Evolutionary conservation across 345 rosid species (phyloP).

Genomic region (Zanthoxylum bungeanum): DNA sequence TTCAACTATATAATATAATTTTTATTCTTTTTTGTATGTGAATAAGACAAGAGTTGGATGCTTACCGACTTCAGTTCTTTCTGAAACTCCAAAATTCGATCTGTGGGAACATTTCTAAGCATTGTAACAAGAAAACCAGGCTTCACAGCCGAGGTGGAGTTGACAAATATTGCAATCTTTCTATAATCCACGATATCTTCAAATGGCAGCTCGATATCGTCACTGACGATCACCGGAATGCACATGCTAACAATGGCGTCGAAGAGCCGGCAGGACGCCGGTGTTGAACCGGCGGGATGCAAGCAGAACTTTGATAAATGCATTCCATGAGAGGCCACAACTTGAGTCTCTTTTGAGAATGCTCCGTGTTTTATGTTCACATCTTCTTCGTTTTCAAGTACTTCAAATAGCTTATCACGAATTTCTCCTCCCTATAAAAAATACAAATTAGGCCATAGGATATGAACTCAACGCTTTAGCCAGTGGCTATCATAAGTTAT

Average conservation of each 20-base stretch:
- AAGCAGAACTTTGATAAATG: slow-evolving; percentile 89
- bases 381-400: slow-evolving; percentile 75
- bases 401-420: slow-evolving; percentile 75
- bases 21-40: too few species aligned
- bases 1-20: too few species aligned
- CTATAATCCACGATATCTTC: slow-evolving; percentile 81
- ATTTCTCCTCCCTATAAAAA: slow-evolving; percentile 73
- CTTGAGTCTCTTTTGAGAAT: slow-evolving; percentile 81
- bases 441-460: too few species aligned
- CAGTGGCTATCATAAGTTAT: too few species aligned
- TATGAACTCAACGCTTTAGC: too few species aligned
- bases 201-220: slow-evolving; percentile 87
- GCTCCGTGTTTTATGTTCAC: slow-evolving; percentile 78
- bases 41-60: too few species aligned
- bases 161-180: slow-evolving; percentile 72
- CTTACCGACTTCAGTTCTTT: slow-evolving; percentile 58
- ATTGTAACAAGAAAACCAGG: slow-evolving; percentile 57
- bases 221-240: slow-evolving; percentile 81
- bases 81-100: slow-evolving; percentile 69
- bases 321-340: slow-evolving; percentile 86
- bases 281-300: slow-evolving; percentile 93
- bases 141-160: slow-evolving; percentile 53
- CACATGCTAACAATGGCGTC: slow-evolving; percentile 95
- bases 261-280: slow-evolving; percentile 91
- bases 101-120: slow-evolving; percentile 50